These are phyloP conservation scores for Cerioporus squamosus DNA, from an alignment of 1,284 basidiomycete genomes.

Conservation along the genomic window DNA sequence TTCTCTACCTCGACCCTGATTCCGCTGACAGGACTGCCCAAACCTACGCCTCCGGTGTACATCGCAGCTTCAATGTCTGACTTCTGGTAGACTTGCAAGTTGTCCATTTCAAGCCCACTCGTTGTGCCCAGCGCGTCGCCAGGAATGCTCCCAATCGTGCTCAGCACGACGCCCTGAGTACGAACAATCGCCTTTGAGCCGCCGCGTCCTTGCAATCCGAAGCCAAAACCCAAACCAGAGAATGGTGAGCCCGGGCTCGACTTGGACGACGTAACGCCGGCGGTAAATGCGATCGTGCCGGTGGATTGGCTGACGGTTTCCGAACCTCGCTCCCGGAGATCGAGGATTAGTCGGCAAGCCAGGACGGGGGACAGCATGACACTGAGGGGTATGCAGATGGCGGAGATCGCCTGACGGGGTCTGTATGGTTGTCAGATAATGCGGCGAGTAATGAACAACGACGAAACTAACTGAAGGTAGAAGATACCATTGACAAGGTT, in stretches of 20 bases:
- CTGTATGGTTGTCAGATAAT: conserved; percentile 39
- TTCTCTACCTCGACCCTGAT: conserved; percentile 73
- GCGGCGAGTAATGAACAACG: conserved; percentile 11
- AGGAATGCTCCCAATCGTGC: conserved; percentile 66
- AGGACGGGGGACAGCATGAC: conserved; percentile 83
- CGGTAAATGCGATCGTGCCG: conserved; percentile 39
- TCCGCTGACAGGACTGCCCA: conserved; percentile 46
- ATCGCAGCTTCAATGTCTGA: conserved; percentile 34
- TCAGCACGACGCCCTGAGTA: conserved; percentile 61
- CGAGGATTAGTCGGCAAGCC: conserved; percentile 77
- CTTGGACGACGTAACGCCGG: conserved; percentile 34
- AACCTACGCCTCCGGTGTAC: conserved; percentile 41
- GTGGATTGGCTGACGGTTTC: conserved; percentile 71
- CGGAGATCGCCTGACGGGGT: conserved; percentile 78
- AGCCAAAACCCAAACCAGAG: conserved; percentile 36
- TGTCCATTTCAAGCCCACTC: conserved; percentile 53
- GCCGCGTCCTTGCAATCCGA: conserved; percentile 39
- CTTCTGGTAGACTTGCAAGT: conserved; percentile 55
- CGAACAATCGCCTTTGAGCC: conserved; percentile 33
- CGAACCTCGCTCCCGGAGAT: conserved; percentile 75
- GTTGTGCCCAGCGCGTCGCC: conserved; percentile 32
- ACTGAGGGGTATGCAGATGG: conserved; percentile 83
- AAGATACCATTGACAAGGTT: conserved; percentile 83
- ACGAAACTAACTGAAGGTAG: conserved; percentile 68
- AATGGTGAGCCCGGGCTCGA: conserved; percentile 37